phyloP scores from a whole-genome alignment of 2,329 filamentous ascomycete genomes.

The Ascochyta lentis region DNA sequence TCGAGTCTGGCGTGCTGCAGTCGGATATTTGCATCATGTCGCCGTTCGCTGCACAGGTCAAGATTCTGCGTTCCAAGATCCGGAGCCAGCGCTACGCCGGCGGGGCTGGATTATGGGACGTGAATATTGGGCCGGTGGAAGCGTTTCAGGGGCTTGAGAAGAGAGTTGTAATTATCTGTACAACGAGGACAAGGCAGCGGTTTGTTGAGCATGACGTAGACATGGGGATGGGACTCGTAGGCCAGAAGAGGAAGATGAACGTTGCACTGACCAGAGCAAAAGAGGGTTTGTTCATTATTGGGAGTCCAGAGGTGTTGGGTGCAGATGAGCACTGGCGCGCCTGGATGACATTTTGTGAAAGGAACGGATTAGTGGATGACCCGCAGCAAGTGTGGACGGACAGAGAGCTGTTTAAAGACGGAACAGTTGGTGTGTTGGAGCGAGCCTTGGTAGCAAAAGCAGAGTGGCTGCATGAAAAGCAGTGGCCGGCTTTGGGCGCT shows the following conservation, averaged over 20 bases:
- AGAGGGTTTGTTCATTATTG: slow-evolving; percentile 52
- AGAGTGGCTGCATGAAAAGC: slow-evolving; percentile 7
- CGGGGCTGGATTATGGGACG: slow-evolving; percentile 38
- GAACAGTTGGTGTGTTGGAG: slow-evolving; percentile 37
- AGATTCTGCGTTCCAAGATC: slow-evolving; percentile 47
- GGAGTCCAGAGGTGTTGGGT: slow-evolving; percentile 48
- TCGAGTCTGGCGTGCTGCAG: slow-evolving; percentile 33
- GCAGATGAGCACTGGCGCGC: slow-evolving; percentile 48
- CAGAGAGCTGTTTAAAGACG: neutral
- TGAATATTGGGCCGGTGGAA: slow-evolving; percentile 56
- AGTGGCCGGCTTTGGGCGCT: slow-evolving; percentile 23
- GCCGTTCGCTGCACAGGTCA: slow-evolving; percentile 55
- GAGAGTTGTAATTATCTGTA: slow-evolving; percentile 54
- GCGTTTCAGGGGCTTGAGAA: slow-evolving; percentile 56
- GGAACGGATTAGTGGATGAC: slow-evolving; percentile 45
- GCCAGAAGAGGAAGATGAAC: slow-evolving; percentile 51
- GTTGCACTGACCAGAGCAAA: slow-evolving; percentile 55
- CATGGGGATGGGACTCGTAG: slow-evolving; percentile 47
- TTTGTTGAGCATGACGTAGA: slow-evolving; percentile 44
- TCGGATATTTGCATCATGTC: slow-evolving; percentile 54
- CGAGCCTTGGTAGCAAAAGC: slow-evolving; percentile 34
- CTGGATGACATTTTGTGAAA: slow-evolving; percentile 48
- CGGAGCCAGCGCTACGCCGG: slow-evolving; percentile 26
- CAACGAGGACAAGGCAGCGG: slow-evolving; percentile 46
- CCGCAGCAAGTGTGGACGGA: slow-evolving; percentile 17